phyloP scores from a whole-genome alignment of 352 stramenopile species.

The Pythium phragmiticola region DNA sequence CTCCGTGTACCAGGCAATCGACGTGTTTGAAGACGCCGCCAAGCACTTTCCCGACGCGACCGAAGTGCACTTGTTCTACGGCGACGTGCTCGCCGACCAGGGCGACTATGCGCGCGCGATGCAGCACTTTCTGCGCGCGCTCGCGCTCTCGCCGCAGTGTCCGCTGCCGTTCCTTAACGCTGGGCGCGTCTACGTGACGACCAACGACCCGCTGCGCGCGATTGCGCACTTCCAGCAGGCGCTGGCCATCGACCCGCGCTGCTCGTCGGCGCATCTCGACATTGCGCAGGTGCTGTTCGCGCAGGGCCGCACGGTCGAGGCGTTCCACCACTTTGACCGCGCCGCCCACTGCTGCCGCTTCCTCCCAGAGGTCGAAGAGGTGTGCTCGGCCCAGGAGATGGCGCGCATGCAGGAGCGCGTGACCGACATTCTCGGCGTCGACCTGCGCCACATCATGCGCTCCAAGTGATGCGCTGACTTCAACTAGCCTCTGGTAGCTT shows the following conservation, averaged over 20 bases:
- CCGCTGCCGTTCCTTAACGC: constrained; percentile 83
- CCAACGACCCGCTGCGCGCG: constrained; percentile 76
- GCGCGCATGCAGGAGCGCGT: constrained; percentile 85
- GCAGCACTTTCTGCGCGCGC: constrained; percentile 67
- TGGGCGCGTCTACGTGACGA: constrained; percentile 78
- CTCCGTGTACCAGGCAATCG: constrained; percentile 77
- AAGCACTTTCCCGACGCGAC: constrained; percentile 64
- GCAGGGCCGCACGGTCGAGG: constrained; percentile 65
- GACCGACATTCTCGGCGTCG: constrained; percentile 81
- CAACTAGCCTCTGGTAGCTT: neutral
- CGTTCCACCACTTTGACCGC: constrained; percentile 73
- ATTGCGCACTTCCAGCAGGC: constrained; percentile 84
- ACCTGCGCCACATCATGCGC: constrained; percentile 85
- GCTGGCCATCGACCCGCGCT: constrained; percentile 70
- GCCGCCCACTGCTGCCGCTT: constrained; percentile 76
- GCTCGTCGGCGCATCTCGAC: constrained; percentile 80
- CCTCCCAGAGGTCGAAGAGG: constrained; percentile 80
- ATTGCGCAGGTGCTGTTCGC: constrained; percentile 86
- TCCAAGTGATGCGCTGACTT: constrained; percentile 46
- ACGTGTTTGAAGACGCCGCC: constrained; percentile 74
- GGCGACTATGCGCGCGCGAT: constrained; percentile 82
- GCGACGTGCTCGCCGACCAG: constrained; percentile 79
- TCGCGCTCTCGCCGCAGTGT: constrained; percentile 74
- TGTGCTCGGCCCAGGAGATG: constrained; percentile 72
- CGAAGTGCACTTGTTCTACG: constrained; percentile 82